Percentiles rank a stretch among this genome's conserved stretches.
These are phyloP conservation scores for Tolypocladium inflatum DNA, from an alignment of 2,329 filamentous ascomycete genomes.

Conservation along the genomic window DNA sequence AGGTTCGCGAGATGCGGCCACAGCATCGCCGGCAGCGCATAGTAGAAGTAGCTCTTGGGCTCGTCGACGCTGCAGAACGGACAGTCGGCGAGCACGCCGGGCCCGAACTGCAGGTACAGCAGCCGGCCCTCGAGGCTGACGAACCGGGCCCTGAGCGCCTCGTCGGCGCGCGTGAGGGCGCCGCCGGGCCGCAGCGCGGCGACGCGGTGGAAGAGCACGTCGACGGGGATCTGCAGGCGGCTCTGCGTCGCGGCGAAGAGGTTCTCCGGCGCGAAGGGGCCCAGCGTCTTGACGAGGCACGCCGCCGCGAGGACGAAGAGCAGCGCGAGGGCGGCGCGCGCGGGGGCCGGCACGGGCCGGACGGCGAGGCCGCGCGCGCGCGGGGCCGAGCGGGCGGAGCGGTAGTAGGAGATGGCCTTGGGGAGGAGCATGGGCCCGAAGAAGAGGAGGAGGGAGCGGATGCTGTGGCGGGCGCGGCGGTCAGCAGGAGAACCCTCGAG, in stretches of 20 bases:
- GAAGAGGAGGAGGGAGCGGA: conserved; percentile 48
- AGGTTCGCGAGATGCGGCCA: conserved; percentile 77
- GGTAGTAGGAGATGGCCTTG: conserved; percentile 55
- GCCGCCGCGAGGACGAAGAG: conserved; percentile 40
- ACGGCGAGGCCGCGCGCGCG: conserved; percentile 35
- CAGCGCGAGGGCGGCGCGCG: conserved; percentile 49
- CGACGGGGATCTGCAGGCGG: conserved; percentile 74
- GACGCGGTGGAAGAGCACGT: conserved; percentile 75
- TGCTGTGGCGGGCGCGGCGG: conserved; percentile 20
- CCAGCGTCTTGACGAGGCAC: conserved; percentile 51
- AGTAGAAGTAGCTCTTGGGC: conserved; percentile 64
- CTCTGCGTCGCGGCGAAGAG: conserved; percentile 70
- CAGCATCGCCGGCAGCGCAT: conserved; percentile 64
- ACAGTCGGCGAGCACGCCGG: conserved; percentile 62
- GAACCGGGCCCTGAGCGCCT: conserved; percentile 57
- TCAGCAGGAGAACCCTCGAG: neutral
- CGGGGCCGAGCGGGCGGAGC: conserved; percentile 37
- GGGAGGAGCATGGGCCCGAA: conserved; percentile 66
- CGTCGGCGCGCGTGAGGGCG: conserved; percentile 48
- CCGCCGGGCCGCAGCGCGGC: conserved; percentile 38
- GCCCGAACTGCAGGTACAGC: conserved; percentile 77
- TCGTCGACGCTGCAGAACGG: conserved; percentile 74
- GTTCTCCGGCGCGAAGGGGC: conserved; percentile 65
- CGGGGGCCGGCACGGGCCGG: conserved; percentile 42
- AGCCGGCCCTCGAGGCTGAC: conserved; percentile 62